phyloP scores from a whole-genome alignment of 2,329 filamentous ascomycete species.

The Sclerotinia sclerotiorum region DNA sequence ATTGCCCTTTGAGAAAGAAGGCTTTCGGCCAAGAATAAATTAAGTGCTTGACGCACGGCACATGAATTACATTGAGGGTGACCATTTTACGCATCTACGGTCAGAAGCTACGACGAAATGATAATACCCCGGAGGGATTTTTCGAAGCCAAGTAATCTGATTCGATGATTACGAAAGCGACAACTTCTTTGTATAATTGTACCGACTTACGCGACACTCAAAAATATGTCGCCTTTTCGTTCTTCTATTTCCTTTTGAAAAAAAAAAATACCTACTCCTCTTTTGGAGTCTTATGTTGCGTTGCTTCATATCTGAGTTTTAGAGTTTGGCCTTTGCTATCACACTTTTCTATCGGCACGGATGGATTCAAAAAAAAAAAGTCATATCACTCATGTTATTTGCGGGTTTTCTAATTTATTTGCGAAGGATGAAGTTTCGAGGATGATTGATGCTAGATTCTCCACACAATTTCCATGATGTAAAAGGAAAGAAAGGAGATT shows the following conservation, averaged over 20 bases:
- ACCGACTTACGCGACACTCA: not conserved
- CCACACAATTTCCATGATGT: conserved; percentile 17
- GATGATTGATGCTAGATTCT: conserved; percentile 21
- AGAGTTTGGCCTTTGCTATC: conserved; percentile 21
- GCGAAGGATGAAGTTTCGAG: conserved; percentile 22
- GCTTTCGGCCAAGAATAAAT: conserved; percentile 50
- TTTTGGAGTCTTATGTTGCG: conserved; percentile 20
- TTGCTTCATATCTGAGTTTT: conserved; percentile 23
- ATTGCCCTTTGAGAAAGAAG: conserved; percentile 62
- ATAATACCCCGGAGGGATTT: conserved; percentile 37
- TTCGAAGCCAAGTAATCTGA: conserved; percentile 39
- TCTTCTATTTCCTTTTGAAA: conserved; percentile 20
- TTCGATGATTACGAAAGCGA: conserved; percentile 36
- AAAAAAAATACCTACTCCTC: conserved; percentile 20
- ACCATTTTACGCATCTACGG: conserved; percentile 34
- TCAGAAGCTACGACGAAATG: conserved; percentile 34
- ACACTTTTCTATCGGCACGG: conserved; percentile 6
- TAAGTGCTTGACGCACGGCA: conserved; percentile 41
- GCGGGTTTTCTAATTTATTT: conserved; percentile 17
- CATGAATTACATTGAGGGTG: conserved; percentile 34
- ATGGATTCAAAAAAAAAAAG: conserved; percentile 13
- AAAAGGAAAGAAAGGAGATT: conserved; percentile 22
- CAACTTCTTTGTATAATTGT: conserved; percentile 38
- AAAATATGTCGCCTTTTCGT: conserved; percentile 13
- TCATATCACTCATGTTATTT: conserved; percentile 2